Conservation (phyloP, 2,329 filamentous ascomycete species). For the Colletotrichum costaricense region DNA sequence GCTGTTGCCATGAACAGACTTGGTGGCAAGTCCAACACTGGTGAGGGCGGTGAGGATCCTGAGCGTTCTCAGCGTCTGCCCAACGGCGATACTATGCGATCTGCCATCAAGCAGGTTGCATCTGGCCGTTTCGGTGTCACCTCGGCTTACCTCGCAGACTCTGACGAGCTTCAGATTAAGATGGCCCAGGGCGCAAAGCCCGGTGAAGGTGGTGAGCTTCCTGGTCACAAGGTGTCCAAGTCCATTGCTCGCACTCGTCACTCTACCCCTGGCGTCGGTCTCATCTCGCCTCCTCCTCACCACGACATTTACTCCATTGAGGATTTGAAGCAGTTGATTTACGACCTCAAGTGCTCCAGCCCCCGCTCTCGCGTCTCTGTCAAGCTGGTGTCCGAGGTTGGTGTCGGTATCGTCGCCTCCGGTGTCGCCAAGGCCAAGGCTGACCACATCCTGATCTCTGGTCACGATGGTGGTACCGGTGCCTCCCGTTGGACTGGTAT, state of each 20-base stretch:
- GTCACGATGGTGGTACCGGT: constrained; percentile 96
- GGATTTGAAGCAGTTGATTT: constrained; percentile 97
- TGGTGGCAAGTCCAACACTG: constrained; percentile 96
- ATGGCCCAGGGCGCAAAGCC: constrained; percentile 99
- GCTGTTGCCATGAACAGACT: constrained; percentile 97
- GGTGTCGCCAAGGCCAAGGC: constrained; percentile 98
- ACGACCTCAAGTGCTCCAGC: constrained; percentile 96
- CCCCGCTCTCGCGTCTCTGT: constrained; percentile 92
- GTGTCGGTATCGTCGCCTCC: constrained; percentile 96
- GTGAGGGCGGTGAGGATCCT: constrained; percentile 95
- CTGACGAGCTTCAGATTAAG: constrained; percentile 98
- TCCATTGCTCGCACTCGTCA: constrained; percentile 95
- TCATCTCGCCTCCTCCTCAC: constrained; percentile 95
- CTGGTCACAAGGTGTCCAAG: constrained; percentile 95
- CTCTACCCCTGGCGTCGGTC: constrained; percentile 94
- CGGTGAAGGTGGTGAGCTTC: constrained; percentile 96
- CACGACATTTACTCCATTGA: constrained; percentile 99
- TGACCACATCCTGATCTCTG: constrained; percentile 95
- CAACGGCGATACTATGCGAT: constrained; percentile 96
- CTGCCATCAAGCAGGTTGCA: constrained; percentile 96
- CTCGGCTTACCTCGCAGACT: constrained; percentile 92
- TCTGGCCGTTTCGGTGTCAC: constrained; percentile 97
- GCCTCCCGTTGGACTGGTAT: constrained; percentile 98
- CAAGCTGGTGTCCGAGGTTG: constrained; percentile 97
- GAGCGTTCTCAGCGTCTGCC: constrained; percentile 88